Conservation (phyloP, 2,329 filamentous ascomycete genomes). For the Nigrospora oryzae region DNA sequence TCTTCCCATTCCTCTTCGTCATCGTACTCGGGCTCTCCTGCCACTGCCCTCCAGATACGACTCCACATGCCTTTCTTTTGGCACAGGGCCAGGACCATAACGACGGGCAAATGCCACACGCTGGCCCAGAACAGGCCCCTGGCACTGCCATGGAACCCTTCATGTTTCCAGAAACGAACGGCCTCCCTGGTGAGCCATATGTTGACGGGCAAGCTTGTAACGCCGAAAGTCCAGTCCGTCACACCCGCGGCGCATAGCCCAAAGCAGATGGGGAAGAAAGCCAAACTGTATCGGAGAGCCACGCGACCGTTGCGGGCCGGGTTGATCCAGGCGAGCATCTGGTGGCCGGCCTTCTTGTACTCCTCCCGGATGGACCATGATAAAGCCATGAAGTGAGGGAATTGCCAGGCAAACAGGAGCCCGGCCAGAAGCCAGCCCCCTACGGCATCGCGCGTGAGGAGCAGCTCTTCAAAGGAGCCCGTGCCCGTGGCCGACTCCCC, state of each 20-base stretch:
- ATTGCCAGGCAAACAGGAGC: slow-evolving; percentile 91
- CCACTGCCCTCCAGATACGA: slow-evolving; percentile 64
- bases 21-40: slow-evolving; percentile 48
- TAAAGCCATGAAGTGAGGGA: slow-evolving; percentile 94
- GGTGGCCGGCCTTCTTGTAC: slow-evolving; percentile 63
- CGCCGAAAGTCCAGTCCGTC: slow-evolving; percentile 78
- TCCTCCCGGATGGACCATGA: slow-evolving; percentile 85
- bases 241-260: slow-evolving; percentile 71
- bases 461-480: slow-evolving; percentile 68
- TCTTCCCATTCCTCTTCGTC: slow-evolving; percentile 44
- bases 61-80: slow-evolving; percentile 93
- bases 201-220: slow-evolving; percentile 75
- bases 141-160: slow-evolving; percentile 73
- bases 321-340: slow-evolving; percentile 80
- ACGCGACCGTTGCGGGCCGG: slow-evolving; percentile 79
- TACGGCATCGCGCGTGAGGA: slow-evolving; percentile 55
- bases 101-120: slow-evolving; percentile 87
- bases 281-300: slow-evolving; percentile 75
- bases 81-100: slow-evolving; percentile 82
- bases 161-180: slow-evolving; percentile 68
- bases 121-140: slow-evolving; percentile 92
- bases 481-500: slow-evolving; percentile 74
- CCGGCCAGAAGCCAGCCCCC: slow-evolving; percentile 87
- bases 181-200: slow-evolving; percentile 77
- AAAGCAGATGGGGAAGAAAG: slow-evolving; percentile 80